Evolutionary conservation across 352 stramenopile species (phyloP).

Genomic region (Aphanomyces cochlioides): DNA sequence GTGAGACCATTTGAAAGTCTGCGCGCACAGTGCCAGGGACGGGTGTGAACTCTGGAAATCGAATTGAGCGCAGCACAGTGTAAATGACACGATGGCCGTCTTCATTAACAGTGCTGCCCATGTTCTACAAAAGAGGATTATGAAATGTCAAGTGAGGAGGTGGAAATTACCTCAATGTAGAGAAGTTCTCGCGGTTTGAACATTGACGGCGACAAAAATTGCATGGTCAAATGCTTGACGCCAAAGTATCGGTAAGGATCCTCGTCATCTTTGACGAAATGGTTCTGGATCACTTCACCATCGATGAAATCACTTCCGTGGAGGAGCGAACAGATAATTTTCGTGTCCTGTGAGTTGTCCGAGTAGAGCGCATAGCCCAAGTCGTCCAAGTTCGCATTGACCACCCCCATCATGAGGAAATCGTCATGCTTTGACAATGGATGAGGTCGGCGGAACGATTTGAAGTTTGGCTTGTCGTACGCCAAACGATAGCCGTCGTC

Average conservation of each 20-base stretch:
- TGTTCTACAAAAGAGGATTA: conserved; percentile 30
- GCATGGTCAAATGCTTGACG: conserved; percentile 70
- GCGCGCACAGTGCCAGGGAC: conserved; percentile 3
- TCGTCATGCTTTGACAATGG: conserved; percentile 22
- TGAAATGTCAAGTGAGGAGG: not conserved
- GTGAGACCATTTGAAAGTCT: conserved; percentile 5
- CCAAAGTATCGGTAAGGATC: conserved; percentile 70
- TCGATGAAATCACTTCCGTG: conserved; percentile 74
- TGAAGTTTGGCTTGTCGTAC: conserved; percentile 14
- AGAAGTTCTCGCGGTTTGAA: conserved; percentile 43
- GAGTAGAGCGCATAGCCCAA: conserved; percentile 61
- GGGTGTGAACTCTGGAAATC: not conserved
- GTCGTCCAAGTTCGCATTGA: conserved; percentile 51
- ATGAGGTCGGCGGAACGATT: conserved; percentile 7
- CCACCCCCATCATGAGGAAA: conserved; percentile 17
- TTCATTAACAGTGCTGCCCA: conserved; percentile 36
- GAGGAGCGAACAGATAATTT: conserved; percentile 55
- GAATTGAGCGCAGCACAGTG: conserved; percentile 10
- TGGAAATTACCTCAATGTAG: conserved; percentile 35
- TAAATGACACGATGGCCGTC: conserved; percentile 42
- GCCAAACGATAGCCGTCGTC: conserved; percentile 22
- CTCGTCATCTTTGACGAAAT: conserved; percentile 39
- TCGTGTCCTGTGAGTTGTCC: conserved; percentile 58
- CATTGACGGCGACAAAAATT: conserved; percentile 50
- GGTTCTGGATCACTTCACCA: conserved; percentile 62